A percentile compares a stretch with the other conserved stretches of the same genome.
Evolutionary conservation across 345 rosid species (phyloP).

Genomic region (Acer negundo): DNA sequence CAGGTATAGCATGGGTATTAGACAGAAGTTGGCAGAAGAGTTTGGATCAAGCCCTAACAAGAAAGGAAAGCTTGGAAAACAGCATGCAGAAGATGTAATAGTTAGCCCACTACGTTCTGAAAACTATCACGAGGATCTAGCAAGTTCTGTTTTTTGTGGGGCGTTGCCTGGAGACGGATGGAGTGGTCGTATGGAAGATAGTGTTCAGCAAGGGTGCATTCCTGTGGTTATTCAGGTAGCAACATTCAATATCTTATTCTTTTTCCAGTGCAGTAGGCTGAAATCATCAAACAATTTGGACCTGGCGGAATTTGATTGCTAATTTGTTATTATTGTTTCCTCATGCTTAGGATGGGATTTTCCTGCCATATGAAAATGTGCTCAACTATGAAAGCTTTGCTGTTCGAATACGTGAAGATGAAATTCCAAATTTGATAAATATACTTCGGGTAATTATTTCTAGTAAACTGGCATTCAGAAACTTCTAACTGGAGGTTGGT

Average conservation of each 20-base stretch:
- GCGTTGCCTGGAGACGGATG: conserved; percentile 99
- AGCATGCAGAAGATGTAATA: conserved; percentile 71
- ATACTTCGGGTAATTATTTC: conserved; percentile 70
- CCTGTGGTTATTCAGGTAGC: conserved; percentile 95
- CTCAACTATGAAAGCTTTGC: conserved; percentile 96
- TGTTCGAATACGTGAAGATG: conserved; percentile 77
- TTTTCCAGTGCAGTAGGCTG: not conserved
- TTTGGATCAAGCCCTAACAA: conserved; percentile 94
- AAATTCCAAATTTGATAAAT: conserved; percentile 81
- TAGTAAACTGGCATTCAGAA: conserved; percentile 6
- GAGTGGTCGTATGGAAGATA: conserved; percentile 99
- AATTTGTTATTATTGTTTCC: conserved; percentile 25
- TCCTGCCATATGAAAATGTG: conserved; percentile 89
- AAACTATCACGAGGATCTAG: conserved; percentile 67
- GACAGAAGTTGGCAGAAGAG: conserved; percentile 87
- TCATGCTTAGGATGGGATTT: conserved; percentile 80
- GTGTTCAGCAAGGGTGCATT: conserved; percentile 93
- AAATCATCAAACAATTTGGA: not conserved
- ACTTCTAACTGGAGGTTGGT: conserved; percentile 8
- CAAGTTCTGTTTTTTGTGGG: conserved; percentile 87
- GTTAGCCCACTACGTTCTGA: conserved; percentile 69
- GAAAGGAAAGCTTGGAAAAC: conserved; percentile 90
- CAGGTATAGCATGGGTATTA: conserved; percentile 98
- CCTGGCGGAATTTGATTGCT: not conserved
- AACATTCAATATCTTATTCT: conserved; percentile 6